A percentile compares a stretch with the other conserved stretches of the same genome.
These are phyloP conservation scores for Shiraia sp. DNA, from an alignment of 2,329 filamentous ascomycete genomes.

Conservation along the genomic window DNA sequence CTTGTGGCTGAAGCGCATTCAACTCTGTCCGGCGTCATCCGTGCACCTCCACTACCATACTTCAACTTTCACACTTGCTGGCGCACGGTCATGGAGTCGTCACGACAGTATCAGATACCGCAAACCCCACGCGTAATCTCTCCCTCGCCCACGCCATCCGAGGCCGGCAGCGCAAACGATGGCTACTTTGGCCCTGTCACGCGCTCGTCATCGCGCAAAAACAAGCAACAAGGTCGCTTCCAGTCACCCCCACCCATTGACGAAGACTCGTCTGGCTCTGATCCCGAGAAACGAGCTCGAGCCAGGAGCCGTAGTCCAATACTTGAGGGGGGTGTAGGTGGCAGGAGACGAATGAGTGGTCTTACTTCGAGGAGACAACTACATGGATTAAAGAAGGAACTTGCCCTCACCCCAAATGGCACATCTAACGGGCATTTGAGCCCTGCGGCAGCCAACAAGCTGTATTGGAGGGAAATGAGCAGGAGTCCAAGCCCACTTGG, in stretches of 20 bases:
- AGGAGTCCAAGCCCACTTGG: slow-evolving; percentile 91
- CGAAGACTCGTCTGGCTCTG: slow-evolving; percentile 62
- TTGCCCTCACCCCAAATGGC: slow-evolving; percentile 45
- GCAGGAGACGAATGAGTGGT: slow-evolving; percentile 53
- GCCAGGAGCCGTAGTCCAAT: slow-evolving; percentile 73
- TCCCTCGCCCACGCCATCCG: slow-evolving; percentile 68
- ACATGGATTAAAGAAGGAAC: slow-evolving; percentile 43
- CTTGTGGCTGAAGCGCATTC: slow-evolving; percentile 29
- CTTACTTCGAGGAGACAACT: slow-evolving; percentile 55
- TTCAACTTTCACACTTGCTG: slow-evolving; percentile 57
- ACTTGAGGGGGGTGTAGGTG: slow-evolving; percentile 38
- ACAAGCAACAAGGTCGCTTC: slow-evolving; percentile 52
- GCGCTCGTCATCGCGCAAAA: slow-evolving; percentile 70
- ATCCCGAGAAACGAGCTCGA: slow-evolving; percentile 63
- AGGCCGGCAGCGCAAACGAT: slow-evolving; percentile 53
- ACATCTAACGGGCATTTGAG: slow-evolving; percentile 70
- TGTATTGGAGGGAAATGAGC: slow-evolving; percentile 85
- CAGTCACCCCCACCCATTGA: slow-evolving; percentile 64
- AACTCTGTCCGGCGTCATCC: slow-evolving; percentile 61
- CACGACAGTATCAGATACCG: slow-evolving; percentile 65
- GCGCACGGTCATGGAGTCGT: slow-evolving; percentile 47
- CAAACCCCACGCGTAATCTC: slow-evolving; percentile 86
- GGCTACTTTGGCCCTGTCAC: slow-evolving; percentile 76
- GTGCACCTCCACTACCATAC: slow-evolving; percentile 61
- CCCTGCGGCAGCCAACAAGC: slow-evolving; percentile 65